Percentiles rank a stretch among this genome's conserved stretches.
phyloP scores from a whole-genome alignment of 306 rosid species.

The Medicago arabica region DNA sequence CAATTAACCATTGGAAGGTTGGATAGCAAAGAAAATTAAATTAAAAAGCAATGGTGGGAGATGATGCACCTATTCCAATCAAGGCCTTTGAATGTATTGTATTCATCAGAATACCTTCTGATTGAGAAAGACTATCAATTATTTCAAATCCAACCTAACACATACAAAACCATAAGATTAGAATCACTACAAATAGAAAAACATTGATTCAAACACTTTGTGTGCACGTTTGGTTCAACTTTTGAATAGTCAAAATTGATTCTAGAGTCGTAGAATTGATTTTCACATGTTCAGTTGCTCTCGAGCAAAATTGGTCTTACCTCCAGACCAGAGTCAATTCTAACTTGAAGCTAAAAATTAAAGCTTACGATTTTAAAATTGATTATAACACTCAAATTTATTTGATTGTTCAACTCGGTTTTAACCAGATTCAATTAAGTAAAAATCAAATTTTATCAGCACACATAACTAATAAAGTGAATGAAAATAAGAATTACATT shows the following conservation, averaged over 20 bases:
- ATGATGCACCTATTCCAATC: constrained; percentile 79
- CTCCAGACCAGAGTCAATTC: too few relatives aligned
- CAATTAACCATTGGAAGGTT: not conserved
- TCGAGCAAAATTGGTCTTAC: too few relatives aligned
- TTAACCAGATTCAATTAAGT: too few relatives aligned
- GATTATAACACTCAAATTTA: too few relatives aligned
- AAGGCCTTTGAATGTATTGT: constrained; percentile 90
- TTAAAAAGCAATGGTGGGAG: constrained; percentile 2
- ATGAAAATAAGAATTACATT: constrained; percentile 56
- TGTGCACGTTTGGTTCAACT: not conserved
- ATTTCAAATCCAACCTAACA: constrained; percentile 90
- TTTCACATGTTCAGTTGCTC: too few relatives aligned
- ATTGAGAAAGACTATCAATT: constrained; percentile 66
- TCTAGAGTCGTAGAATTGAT: not conserved
- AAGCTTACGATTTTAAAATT: too few relatives aligned
- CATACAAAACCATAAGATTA: constrained; percentile 35
- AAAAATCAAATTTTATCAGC: too few relatives aligned
- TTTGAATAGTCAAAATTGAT: not conserved
- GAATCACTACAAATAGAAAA: constrained; percentile 4
- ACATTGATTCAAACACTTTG: not conserved
- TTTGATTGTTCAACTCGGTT: too few relatives aligned
- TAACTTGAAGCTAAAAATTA: too few relatives aligned
- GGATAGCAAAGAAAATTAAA: not conserved
- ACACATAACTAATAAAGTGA: not conserved
- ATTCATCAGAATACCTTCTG: constrained; percentile 80